Percentiles rank a stretch among this genome's conserved stretches.
These are phyloP conservation scores for Puccinellia tenuiflora DNA, from an alignment of 176 grass and related monocot genomes.

Conservation along the genomic window DNA sequence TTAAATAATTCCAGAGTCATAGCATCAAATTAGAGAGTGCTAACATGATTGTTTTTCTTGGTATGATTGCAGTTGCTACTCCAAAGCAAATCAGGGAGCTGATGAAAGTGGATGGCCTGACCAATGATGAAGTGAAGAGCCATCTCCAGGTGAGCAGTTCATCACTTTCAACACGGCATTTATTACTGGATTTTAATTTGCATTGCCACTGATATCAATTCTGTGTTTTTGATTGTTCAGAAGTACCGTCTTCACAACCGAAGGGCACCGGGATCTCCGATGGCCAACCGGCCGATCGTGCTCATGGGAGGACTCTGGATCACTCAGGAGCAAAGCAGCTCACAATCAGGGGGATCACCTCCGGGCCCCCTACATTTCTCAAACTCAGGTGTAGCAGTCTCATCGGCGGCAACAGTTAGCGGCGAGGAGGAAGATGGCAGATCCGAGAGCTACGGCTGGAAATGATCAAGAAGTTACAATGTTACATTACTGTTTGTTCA, in stretches of 20 bases:
- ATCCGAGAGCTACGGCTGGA: constrained; percentile 78
- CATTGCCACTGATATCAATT: background rate
- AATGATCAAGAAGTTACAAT: constrained; percentile 39
- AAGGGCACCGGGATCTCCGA: constrained; percentile 26
- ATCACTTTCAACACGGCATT: background rate
- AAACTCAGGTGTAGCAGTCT: constrained; percentile 43
- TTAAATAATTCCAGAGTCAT: background rate
- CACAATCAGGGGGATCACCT: constrained; percentile 69
- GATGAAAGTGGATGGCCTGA: constrained; percentile 93
- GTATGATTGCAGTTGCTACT: constrained; percentile 67
- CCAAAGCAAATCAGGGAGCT: constrained; percentile 96
- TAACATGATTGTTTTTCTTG: background rate
- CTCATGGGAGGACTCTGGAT: constrained; percentile 49
- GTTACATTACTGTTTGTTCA: constrained; percentile 10
- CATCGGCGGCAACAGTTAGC: constrained; percentile 53
- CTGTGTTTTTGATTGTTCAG: constrained; percentile 39
- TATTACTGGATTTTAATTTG: background rate
- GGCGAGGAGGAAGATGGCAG: constrained; percentile 69
- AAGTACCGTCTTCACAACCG: constrained; percentile 88
- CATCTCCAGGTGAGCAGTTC: constrained; percentile 81
- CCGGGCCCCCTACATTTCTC: constrained; percentile 57
- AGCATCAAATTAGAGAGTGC: background rate
- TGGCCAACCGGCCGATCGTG: constrained; percentile 28
- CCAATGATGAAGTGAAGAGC: constrained; percentile 98
- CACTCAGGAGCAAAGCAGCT: constrained; percentile 56